These are phyloP conservation scores for Pseudogymnoascus sp. DNA, from an alignment of 2,329 filamentous ascomycete genomes.

Conservation along the genomic window DNA sequence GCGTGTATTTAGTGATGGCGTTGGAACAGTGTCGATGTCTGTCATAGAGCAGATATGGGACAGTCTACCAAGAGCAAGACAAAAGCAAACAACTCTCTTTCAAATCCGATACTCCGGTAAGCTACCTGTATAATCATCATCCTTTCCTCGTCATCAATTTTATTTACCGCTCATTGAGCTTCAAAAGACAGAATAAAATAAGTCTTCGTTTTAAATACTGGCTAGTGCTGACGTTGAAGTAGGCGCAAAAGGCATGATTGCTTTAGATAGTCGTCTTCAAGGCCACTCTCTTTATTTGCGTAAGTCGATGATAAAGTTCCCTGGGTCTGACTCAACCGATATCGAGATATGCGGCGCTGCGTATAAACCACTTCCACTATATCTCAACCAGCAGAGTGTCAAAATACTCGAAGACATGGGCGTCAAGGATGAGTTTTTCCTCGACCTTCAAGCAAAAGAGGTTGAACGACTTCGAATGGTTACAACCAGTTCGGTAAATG, in stretches of 20 bases:
- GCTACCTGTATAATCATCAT: conserved; percentile 9
- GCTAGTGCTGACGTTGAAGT: conserved; percentile 7
- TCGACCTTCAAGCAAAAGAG: conserved; percentile 54
- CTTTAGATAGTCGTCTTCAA: conserved; percentile 52
- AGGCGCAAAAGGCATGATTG: conserved; percentile 71
- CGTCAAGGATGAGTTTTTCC: conserved; percentile 50
- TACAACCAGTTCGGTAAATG: conserved; percentile 50
- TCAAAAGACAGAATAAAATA: background rate
- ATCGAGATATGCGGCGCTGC: conserved; percentile 67
- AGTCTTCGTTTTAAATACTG: background rate
- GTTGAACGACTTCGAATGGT: conserved; percentile 51
- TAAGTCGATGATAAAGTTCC: conserved; percentile 73
- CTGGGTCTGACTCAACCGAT: conserved; percentile 42
- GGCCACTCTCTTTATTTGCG: conserved; percentile 56
- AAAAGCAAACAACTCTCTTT: conserved; percentile 52
- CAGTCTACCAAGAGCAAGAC: conserved; percentile 37
- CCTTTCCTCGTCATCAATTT: background rate
- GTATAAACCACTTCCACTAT: conserved; percentile 57
- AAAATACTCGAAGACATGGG: conserved; percentile 79
- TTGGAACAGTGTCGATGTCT: conserved; percentile 60
- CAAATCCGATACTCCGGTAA: conserved; percentile 64
- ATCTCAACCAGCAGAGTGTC: conserved; percentile 72
- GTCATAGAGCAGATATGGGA: conserved; percentile 54
- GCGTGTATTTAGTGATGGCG: conserved; percentile 69
- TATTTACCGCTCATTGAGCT: no score